Evolutionary conservation across 208 protist genomes (phyloP).

Genomic region (Phytomonas sp.): DNA sequence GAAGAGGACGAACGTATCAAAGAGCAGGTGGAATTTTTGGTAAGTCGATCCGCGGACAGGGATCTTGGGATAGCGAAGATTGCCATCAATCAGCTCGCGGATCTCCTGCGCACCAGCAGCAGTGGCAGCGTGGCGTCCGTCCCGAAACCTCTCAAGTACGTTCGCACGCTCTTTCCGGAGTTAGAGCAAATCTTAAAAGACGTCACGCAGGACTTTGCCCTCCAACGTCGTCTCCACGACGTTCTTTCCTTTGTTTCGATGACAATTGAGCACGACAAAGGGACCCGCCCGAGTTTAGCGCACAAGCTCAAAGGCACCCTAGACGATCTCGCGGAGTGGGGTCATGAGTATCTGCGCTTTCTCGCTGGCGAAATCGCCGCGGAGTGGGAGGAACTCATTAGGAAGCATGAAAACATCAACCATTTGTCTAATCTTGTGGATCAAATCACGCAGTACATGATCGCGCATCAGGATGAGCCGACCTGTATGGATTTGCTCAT

Average conservation of each 20-base stretch:
- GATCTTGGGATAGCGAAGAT: slow-evolving; percentile 66
- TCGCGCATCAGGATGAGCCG: slow-evolving; percentile 94
- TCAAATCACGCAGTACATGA: slow-evolving; percentile 94
- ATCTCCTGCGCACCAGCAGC: slow-evolving; percentile 92
- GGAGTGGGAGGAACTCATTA: slow-evolving; percentile 84
- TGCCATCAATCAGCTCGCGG: slow-evolving; percentile 90
- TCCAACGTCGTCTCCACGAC: slow-evolving; percentile 89
- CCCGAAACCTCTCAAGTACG: slow-evolving; percentile 99
- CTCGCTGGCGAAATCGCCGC: slow-evolving; percentile 91
- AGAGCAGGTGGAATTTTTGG: slow-evolving; percentile 91
- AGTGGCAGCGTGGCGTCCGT: slow-evolving; percentile 97
- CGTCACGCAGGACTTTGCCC: slow-evolving; percentile 24
- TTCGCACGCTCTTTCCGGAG: slow-evolving; percentile 91
- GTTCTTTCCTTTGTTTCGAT: slow-evolving; percentile 98
- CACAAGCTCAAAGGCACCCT: slow-evolving; percentile 94
- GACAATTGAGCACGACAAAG: slow-evolving; percentile 88
- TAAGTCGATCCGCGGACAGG: slow-evolving; percentile 69
- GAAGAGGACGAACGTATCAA: slow-evolving; percentile 94
- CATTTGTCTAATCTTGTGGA: slow-evolving; percentile 88
- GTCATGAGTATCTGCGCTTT: slow-evolving; percentile 98
- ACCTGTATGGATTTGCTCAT: slow-evolving; percentile 98
- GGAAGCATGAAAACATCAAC: slow-evolving; percentile 44
- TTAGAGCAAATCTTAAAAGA: slow-evolving; percentile 86
- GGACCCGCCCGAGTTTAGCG: slow-evolving; percentile 78
- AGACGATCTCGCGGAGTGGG: slow-evolving; percentile 95